These are phyloP conservation scores for Pseudotulostoma volvatum DNA, from an alignment of 495 filamentous ascomycete genomes.

Conservation along the genomic window DNA sequence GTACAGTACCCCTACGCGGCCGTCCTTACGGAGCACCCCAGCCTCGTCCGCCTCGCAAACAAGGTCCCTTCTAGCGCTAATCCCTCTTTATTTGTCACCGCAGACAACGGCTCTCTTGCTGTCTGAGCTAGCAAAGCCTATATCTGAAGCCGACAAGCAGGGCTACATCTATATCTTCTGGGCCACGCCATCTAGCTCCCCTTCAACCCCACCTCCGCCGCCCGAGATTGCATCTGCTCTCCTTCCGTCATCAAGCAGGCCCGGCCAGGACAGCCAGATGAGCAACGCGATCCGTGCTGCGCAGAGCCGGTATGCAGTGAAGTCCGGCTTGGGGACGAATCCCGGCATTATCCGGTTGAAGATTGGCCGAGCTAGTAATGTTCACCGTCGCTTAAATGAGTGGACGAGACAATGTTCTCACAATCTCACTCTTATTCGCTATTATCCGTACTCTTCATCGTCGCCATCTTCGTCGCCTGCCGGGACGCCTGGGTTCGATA, in stretches of 20 bases:
- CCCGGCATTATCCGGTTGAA: constrained; percentile 59
- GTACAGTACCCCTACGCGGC: constrained; percentile 7
- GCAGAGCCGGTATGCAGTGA: constrained; percentile 33
- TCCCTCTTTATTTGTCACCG: constrained; percentile 45
- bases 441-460: constrained; percentile 70
- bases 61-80: constrained; percentile 40
- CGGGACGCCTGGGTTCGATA: constrained; percentile 5
- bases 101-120: constrained; percentile 49
- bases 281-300: constrained; percentile 46
- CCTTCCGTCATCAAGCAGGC: constrained; percentile 27
- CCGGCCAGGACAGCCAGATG: constrained; percentile 34
- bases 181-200: constrained; percentile 43
- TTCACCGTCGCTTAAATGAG: constrained; percentile 78
- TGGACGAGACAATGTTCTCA: constrained; percentile 89
- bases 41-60: constrained; percentile 30
- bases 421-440: constrained; percentile 69
- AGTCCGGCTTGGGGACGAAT: constrained; percentile 7
- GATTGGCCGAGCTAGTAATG: constrained; percentile 80
- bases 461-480: constrained; percentile 14
- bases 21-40: constrained; percentile 10
- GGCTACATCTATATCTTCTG: constrained; percentile 99
- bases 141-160: constrained; percentile 59
- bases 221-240: constrained; percentile 42
- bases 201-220: constrained; percentile 27
- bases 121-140: constrained; percentile 66